Conservation (phyloP, 2,329 filamentous ascomycete species). For the Paraconiothyrium sp. region DNA sequence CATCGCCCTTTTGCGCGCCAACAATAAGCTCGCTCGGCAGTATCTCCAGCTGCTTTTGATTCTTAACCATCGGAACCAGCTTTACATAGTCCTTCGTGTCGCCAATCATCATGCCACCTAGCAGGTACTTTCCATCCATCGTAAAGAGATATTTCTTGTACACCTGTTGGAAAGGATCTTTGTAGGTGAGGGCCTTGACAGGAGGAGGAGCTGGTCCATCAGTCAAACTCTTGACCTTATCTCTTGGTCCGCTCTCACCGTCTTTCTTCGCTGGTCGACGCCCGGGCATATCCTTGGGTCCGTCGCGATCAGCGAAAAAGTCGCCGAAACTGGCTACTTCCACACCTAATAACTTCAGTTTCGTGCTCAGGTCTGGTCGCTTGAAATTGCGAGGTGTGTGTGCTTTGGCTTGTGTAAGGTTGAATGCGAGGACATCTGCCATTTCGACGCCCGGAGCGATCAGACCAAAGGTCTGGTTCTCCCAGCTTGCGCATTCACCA, state of each 20-base stretch:
- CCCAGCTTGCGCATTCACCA: conserved; percentile 91
- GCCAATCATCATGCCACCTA: conserved; percentile 98
- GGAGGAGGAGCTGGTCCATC: conserved; percentile 65
- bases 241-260: conserved; percentile 46
- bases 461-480: conserved; percentile 85
- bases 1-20: conserved; percentile 76
- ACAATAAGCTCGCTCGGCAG: conserved; percentile 85
- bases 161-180: conserved; percentile 84
- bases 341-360: conserved; percentile 87
- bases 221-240: conserved; percentile 62
- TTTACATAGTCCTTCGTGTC: conserved; percentile 92
- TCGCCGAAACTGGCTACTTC: conserved; percentile 94
- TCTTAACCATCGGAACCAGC: conserved; percentile 85
- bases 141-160: conserved; percentile 97
- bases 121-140: conserved; percentile 84
- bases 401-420: conserved; percentile 82
- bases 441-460: conserved; percentile 92
- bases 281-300: conserved; percentile 77
- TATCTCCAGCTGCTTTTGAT: conserved; percentile 79
- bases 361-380: conserved; percentile 87
- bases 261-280: conserved; percentile 60
- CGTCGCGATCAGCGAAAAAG: conserved; percentile 89
- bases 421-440: conserved; percentile 91
- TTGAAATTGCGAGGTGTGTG: conserved; percentile 78
- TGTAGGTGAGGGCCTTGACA: conserved; percentile 87